phyloP scores from a whole-genome alignment of 257 asterid genomes.

The Datura wrightii region DNA sequence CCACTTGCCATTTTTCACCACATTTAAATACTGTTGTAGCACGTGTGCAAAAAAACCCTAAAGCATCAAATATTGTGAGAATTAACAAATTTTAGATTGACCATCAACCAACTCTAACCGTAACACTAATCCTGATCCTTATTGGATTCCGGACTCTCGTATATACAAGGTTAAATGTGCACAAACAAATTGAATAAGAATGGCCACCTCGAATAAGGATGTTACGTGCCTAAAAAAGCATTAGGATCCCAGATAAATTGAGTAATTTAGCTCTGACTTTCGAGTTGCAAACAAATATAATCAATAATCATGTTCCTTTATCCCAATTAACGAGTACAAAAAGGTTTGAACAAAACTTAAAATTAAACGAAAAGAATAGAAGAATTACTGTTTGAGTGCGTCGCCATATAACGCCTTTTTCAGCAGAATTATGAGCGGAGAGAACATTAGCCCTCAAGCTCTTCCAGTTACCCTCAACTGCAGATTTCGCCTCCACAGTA shows the following conservation, averaged over 20 bases:
- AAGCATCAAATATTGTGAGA: background rate
- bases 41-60: background rate
- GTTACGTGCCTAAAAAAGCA: background rate
- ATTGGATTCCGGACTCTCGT: background rate
- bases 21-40: background rate
- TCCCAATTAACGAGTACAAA: background rate
- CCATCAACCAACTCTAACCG: background rate
- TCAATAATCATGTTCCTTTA: background rate
- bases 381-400: conserved; percentile 64
- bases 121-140: background rate
- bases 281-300: background rate
- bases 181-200: conserved; percentile 4
- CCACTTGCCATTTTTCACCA: background rate
- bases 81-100: background rate
- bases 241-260: background rate
- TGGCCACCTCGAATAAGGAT: background rate
- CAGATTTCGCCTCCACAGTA: conserved; percentile 65
- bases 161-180: background rate
- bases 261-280: background rate
- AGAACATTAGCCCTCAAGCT: conserved; percentile 49
- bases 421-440: conserved; percentile 64
- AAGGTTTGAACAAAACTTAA: background rate
- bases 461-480: conserved; percentile 56
- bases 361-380: background rate
- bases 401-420: conserved; percentile 65